Base-by-base conservation (phyloP, 495 filamentous ascomycete genomes). In the Aspergillus funiculosus region DNA sequence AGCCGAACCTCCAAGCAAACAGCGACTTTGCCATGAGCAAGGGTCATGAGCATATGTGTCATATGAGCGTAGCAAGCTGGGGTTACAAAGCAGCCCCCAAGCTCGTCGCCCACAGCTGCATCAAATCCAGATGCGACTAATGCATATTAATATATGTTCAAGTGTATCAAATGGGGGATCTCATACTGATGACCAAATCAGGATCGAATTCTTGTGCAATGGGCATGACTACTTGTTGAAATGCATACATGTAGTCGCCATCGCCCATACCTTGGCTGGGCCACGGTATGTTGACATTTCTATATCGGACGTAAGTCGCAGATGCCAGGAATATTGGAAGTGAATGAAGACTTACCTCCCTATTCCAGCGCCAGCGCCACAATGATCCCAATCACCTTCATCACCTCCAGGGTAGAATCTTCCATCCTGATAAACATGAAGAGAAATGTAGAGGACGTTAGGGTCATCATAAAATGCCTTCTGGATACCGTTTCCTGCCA, bases 1-100 rank as follows among this genome's bases (percentile, higher is more conserved):
- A 18, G 30, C 15, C 58, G 17, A 48, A 79, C 77, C 69, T 94
- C 92, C 10, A 98, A 70, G 58, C 90, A 95, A 18, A 94, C 88
- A 7, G 86, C 87, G 34, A 97, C 73, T 60, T 92, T 95, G 27
- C 92, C 92, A 32, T 81, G 72, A 2, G 92, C 90, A n/a, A 99
- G 77, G 9, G 84, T 83, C 89, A 96, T 97, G 13, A 99, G 76
- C 90, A 96, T 95, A 57, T 95, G 87, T 6, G 94, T 96, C 92
- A 99, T 97, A 56, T 97, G 91, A 14, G 89, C 88, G 61, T 97
- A 99, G 57, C 94, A 91, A 17, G 81, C 64, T 0, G 92, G 92
- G 0, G 89, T 82, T 4, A 97, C 91, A 53, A 84, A 89, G 60
- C 94, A 99, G 24, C 82, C 87, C 27, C 92, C 92, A 14, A 99